Evolutionary conservation across 2,329 filamentous ascomycete genomes (phyloP).

Genomic region (Lachnellula hyalina): DNA sequence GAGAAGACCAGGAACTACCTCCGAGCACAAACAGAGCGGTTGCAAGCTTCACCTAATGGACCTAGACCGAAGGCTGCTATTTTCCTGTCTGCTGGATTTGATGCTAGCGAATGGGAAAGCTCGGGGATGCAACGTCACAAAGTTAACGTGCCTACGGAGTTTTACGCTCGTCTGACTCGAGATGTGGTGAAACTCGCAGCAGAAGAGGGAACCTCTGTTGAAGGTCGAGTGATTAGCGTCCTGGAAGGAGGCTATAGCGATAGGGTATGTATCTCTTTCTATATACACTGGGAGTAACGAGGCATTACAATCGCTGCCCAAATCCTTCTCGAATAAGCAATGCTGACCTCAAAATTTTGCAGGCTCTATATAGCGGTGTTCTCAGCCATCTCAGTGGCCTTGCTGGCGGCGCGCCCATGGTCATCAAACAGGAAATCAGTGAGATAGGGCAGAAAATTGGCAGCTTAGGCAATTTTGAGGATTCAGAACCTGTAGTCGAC

Average conservation of each 20-base stretch:
- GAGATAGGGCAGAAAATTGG: constrained; percentile 53
- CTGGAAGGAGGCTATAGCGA: constrained; percentile 96
- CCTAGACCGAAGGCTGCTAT: constrained; percentile 75
- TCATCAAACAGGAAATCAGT: constrained; percentile 34
- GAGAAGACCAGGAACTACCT: constrained; percentile 78
- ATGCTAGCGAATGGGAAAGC: constrained; percentile 93
- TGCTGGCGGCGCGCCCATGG: constrained; percentile 47
- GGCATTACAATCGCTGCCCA: too few relatives aligned
- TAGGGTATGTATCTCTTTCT: constrained; percentile 35
- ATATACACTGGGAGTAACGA: too few relatives aligned
- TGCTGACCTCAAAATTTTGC: too few relatives aligned
- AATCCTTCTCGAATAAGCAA: too few relatives aligned
- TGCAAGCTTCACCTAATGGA: constrained; percentile 51
- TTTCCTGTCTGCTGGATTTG: constrained; percentile 93
- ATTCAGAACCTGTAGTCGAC: constrained; percentile 5
- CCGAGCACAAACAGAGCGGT: constrained; percentile 62
- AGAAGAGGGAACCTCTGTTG: constrained; percentile 70
- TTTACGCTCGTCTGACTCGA: constrained; percentile 85
- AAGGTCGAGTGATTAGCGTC: constrained; percentile 86
- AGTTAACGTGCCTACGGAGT: constrained; percentile 93
- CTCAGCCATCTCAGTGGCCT: constrained; percentile 86
- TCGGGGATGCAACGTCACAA: constrained; percentile 91
- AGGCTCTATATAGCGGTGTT: constrained; percentile 77
- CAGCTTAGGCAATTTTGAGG: constrained; percentile 31
- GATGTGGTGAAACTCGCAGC: constrained; percentile 79